These are phyloP conservation scores for Cymodocea nodosa DNA, from an alignment of 116 monocot species.

Conservation along the genomic window DNA sequence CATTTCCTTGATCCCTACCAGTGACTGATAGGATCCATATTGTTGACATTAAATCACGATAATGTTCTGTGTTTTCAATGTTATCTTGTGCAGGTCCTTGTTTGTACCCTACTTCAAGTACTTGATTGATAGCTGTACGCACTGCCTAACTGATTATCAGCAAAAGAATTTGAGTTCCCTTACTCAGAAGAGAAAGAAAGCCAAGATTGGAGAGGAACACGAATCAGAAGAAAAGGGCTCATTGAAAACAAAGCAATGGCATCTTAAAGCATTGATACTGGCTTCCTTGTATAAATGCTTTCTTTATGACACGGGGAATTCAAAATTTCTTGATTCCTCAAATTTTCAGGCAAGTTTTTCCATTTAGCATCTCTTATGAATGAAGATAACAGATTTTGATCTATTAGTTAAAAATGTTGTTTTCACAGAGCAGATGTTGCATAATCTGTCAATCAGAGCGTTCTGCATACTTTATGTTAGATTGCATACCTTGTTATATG, in stretches of 20 bases:
- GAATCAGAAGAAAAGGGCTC: slow-evolving; percentile 13
- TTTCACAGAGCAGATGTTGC: no score
- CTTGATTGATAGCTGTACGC: slow-evolving; percentile 50
- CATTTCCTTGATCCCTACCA: no score
- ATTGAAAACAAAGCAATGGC: slow-evolving; percentile 51
- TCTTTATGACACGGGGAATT: slow-evolving; percentile 58
- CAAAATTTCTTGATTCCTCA: slow-evolving; percentile 69
- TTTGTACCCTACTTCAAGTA: slow-evolving; percentile 98
- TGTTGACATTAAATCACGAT: no score
- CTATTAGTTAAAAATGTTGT: not conserved
- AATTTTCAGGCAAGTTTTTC: slow-evolving; percentile 71
- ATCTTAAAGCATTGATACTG: slow-evolving; percentile 66
- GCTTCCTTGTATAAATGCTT: slow-evolving; percentile 68
- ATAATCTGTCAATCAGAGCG: no score
- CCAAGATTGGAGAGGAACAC: slow-evolving; percentile 26
- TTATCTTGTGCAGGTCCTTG: slow-evolving; percentile 42
- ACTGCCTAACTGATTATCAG: slow-evolving; percentile 41
- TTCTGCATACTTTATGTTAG: no score
- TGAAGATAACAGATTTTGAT: not conserved
- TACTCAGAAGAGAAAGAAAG: slow-evolving; percentile 60
- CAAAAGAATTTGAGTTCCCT: slow-evolving; percentile 13
- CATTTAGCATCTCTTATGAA: not conserved
- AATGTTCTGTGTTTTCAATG: no score
- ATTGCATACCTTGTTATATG: no score
- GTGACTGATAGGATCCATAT: not conserved